A percentile compares a stretch with the other conserved stretches of the same genome.
These are phyloP conservation scores for Sporormia fimetaria DNA, from an alignment of 495 filamentous ascomycete genomes.

Conservation along the genomic window DNA sequence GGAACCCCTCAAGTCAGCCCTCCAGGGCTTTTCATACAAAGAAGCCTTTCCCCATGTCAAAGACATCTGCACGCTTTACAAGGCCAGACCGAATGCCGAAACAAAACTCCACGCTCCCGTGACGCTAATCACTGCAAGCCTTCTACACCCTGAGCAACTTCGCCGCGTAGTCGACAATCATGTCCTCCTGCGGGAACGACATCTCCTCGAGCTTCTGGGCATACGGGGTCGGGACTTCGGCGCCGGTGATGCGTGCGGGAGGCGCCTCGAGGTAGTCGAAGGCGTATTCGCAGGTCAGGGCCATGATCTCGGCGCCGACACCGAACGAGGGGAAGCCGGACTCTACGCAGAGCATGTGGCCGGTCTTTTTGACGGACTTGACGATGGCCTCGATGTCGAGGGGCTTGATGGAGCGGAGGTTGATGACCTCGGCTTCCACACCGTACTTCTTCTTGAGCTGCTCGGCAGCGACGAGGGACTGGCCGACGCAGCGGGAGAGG, in stretches of 20 bases:
- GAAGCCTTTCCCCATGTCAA: no score
- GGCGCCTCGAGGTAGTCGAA: conserved; percentile 96
- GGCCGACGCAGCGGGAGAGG: conserved; percentile 88
- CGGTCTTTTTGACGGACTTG: conserved; percentile 96
- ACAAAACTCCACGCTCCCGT: no score
- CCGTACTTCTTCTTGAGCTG: conserved; percentile 90
- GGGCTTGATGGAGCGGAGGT: conserved; percentile 93
- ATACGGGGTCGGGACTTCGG: conserved; percentile 93
- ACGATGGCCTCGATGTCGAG: conserved; percentile 90
- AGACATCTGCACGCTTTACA: no score
- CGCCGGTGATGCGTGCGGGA: conserved; percentile 84
- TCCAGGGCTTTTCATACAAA: no score
- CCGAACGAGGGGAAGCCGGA: conserved; percentile 93
- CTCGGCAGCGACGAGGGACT: conserved; percentile 78
- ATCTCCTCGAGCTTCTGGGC: conserved; percentile 78
- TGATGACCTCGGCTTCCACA: conserved; percentile 92
- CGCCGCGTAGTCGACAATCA: conserved; percentile 71
- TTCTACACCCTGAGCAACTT: conserved; percentile 68
- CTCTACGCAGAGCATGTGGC: conserved; percentile 81
- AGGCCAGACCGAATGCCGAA: no score
- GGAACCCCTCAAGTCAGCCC: not conserved
- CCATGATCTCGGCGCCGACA: conserved; percentile 82
- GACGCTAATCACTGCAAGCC: not conserved
- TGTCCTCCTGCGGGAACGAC: conserved; percentile 75
- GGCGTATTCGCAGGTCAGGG: conserved; percentile 89